Conservation (phyloP, 805 yeast genomes). For the Suhomyces sp. region DNA sequence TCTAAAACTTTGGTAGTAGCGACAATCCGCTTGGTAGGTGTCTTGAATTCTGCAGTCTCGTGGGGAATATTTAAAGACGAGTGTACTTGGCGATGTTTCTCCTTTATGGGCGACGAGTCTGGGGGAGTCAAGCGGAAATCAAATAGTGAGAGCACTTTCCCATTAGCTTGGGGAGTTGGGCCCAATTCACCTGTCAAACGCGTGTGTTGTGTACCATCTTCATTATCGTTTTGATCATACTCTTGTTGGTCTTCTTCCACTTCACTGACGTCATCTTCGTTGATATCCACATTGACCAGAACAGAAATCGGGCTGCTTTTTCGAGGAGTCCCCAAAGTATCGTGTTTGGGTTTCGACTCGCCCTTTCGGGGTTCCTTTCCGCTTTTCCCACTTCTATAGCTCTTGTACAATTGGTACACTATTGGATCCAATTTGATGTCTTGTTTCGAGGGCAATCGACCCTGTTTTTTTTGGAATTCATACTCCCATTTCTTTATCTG, state of each 20-base stretch:
- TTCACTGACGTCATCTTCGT: background rate
- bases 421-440: constrained; percentile 33
- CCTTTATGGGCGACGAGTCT: constrained; percentile 40
- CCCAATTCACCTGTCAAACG: constrained; percentile 50
- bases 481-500: constrained; percentile 43
- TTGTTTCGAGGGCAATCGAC: constrained; percentile 30
- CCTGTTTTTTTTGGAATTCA: constrained; percentile 25
- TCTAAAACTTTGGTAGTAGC: too few relatives aligned
- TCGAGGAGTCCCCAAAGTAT: background rate
- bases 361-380: background rate
- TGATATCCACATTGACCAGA: constrained; percentile 1
- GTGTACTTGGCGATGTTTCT: constrained; percentile 3
- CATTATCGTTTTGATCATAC: background rate
- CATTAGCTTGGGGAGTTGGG: constrained; percentile 85
- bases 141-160: constrained; percentile 70
- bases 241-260: constrained; percentile 1
- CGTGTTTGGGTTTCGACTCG: constrained; percentile 1
- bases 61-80: constrained; percentile 1
- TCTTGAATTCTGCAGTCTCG: constrained; percentile 22
- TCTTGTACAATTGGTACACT: constrained; percentile 32
- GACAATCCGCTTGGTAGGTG: constrained; percentile 28
- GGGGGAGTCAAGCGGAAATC: constrained; percentile 52
- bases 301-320: background rate
- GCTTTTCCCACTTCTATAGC: constrained; percentile 23
- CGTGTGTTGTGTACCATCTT: background rate